phyloP scores from a whole-genome alignment of 2,329 filamentous ascomycete genomes.

The Periconia macrospinosa region DNA sequence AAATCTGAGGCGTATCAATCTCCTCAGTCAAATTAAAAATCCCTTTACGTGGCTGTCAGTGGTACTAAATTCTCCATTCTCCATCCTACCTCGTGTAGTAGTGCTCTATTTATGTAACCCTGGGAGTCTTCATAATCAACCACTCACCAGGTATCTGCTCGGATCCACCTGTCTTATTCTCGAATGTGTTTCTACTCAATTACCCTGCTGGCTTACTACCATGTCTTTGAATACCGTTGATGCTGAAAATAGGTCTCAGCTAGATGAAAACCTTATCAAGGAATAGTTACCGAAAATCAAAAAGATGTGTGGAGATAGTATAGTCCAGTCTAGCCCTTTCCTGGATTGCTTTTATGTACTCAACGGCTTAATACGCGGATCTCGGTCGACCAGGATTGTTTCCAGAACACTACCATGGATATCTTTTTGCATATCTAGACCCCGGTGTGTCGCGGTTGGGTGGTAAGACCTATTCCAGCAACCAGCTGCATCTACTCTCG shows the following conservation, averaged over 20 bases:
- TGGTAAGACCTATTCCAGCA: neutral
- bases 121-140: conserved; percentile 1
- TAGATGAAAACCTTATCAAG: conserved; percentile 17
- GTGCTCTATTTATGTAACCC: conserved; percentile 14
- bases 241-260: conserved; percentile 17
- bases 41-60: neutral
- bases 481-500: conserved; percentile 1
- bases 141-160: conserved; percentile 8
- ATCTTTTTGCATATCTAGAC: neutral
- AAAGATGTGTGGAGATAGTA: neutral
- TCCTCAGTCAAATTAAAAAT: conserved; percentile 8
- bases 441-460: neutral
- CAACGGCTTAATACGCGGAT: neutral
- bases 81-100: neutral
- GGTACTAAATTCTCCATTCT: conserved; percentile 9
- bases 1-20: conserved; percentile 10
- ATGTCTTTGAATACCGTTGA: conserved; percentile 8
- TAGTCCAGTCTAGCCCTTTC: neutral
- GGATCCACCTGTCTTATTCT: conserved; percentile 3
- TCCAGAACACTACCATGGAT: neutral
- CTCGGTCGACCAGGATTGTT: neutral
- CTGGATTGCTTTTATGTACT: neutral
- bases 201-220: conserved; percentile 10
- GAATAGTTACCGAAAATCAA: conserved; percentile 3
- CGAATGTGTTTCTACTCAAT: conserved; percentile 1